Conservation (phyloP, 768 basidiomycete species). For the Boletus reticulatus region DNA sequence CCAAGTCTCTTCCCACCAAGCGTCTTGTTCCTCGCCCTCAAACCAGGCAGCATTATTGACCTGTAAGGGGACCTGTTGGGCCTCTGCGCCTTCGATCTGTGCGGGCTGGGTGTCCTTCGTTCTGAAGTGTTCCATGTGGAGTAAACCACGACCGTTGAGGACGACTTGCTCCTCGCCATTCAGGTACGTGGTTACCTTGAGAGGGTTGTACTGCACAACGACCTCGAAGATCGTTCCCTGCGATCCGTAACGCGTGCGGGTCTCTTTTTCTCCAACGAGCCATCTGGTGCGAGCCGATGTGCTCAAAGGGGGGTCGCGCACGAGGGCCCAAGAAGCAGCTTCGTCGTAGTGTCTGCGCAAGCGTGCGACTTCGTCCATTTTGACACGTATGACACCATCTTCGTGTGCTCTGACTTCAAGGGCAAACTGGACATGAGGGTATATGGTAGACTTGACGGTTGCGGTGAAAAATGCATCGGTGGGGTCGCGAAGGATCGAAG, state of each 20-base stretch:
- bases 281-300: constrained; percentile 48
- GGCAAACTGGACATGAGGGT: constrained; percentile 79
- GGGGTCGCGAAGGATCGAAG: constrained; percentile 47
- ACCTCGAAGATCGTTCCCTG: constrained; percentile 63
- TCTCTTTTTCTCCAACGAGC: constrained; percentile 62
- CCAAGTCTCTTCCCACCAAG: constrained; percentile 88
- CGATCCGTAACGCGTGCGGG: constrained; percentile 62
- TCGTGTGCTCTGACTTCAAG: constrained; percentile 82
- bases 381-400: constrained; percentile 86
- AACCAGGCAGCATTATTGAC: constrained; percentile 72
- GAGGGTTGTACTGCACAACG: constrained; percentile 68
- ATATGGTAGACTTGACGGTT: constrained; percentile 72
- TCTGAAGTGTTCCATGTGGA: constrained; percentile 99
- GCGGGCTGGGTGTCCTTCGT: constrained; percentile 48
- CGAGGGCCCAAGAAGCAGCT: constrained; percentile 84
- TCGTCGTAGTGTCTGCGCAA: constrained; percentile 88
- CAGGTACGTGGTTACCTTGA: constrained; percentile 69
- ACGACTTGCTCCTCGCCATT: constrained; percentile 82
- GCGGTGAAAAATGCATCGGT: constrained; percentile 68
- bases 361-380: constrained; percentile 87
- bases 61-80: constrained; percentile 54
- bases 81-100: constrained; percentile 37
- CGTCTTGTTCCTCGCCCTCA: constrained; percentile 82
- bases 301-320: constrained; percentile 66
- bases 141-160: constrained; percentile 82